Evolutionary conservation across 2,329 filamentous ascomycete genomes (phyloP), one percentile per base, ranked within the genome.

Genomic region (Exophiala spinifera): DNA sequence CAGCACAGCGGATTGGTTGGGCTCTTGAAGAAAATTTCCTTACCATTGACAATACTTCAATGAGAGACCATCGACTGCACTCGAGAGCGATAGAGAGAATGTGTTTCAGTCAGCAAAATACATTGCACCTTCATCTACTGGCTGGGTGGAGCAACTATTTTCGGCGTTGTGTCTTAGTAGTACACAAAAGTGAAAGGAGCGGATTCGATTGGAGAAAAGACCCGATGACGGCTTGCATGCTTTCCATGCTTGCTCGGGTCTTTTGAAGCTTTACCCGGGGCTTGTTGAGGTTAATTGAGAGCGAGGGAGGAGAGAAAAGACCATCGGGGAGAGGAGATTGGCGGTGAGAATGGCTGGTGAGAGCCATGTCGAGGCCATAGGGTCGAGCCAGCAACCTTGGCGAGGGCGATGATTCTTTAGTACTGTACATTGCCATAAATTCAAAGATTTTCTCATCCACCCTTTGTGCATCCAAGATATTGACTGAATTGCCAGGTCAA

Each of bases 31-130:
- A 40, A 36, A 43, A 51, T 51, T 56, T 40, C 56, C 44, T 25
- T 42, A 51, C 49, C 47, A 49, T 50, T 17, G 36, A 53, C 28
- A 8, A 33, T 33, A 43, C 40, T 53, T 53, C 51, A 52, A 55
- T 39, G 36, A 36, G 33, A 52, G 45, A 34, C 49, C 46, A 58
- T 61, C 51, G 31, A 53, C 46, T 54, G 46, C 45, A 53, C 39
- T 51, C 42, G 46, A 49, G 44, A 52, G 48, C 46, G 49, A 56
- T 59, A 61, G 59, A 61, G 53, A 54, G 53, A 54, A 49, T 56
- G 59, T 56, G 52, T 61, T 56, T 56, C 34, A 52, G 28, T 39
- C 49, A 36, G n/a, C 25, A 25, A n/a, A 55, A 58, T 57, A 53
- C 51, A 46, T 55, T 48, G 39, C 37, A 43, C 44, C 39, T 51